These are phyloP conservation scores for Macroventuria anomochaeta DNA, from an alignment of 2,329 filamentous ascomycete species.

Conservation along the genomic window DNA sequence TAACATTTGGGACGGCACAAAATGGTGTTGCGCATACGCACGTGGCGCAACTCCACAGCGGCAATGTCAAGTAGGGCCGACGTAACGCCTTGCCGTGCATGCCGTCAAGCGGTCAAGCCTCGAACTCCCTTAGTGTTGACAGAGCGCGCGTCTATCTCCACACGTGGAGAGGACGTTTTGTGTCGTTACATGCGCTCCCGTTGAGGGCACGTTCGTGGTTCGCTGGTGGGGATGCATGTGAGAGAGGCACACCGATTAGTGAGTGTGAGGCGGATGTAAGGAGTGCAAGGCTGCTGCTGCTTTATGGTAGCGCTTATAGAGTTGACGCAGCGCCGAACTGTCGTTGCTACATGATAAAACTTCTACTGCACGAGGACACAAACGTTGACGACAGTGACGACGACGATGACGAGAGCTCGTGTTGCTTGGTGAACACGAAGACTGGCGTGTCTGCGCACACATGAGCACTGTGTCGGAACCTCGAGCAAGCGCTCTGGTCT, in stretches of 20 bases:
- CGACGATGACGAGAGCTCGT: background rate
- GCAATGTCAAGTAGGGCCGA: slow-evolving; percentile 12
- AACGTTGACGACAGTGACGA: background rate
- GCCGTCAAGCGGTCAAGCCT: slow-evolving; percentile 11
- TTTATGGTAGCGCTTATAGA: slow-evolving; percentile 2
- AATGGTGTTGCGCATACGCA: slow-evolving; percentile 8
- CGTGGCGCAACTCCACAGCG: slow-evolving; percentile 19
- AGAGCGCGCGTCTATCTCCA: slow-evolving; percentile 17
- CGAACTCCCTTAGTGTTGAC: slow-evolving; percentile 3
- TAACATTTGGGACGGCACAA: background rate
- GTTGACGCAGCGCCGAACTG: background rate
- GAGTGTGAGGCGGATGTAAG: background rate
- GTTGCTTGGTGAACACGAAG: background rate
- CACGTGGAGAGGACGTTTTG: background rate
- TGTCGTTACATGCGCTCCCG: slow-evolving; percentile 6
- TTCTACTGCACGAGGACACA: background rate
- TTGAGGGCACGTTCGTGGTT: slow-evolving; percentile 2
- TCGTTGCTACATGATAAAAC: background rate
- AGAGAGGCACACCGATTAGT: slow-evolving; percentile 11
- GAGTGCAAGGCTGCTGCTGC: background rate
- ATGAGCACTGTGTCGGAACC: too few relatives aligned
- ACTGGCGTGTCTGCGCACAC: background rate
- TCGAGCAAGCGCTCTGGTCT: too few relatives aligned
- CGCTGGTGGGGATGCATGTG: background rate
- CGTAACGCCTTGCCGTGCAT: slow-evolving; percentile 11